phyloP scores from a whole-genome alignment of 768 basidiomycete species.

The Lyophyllum semitale region DNA sequence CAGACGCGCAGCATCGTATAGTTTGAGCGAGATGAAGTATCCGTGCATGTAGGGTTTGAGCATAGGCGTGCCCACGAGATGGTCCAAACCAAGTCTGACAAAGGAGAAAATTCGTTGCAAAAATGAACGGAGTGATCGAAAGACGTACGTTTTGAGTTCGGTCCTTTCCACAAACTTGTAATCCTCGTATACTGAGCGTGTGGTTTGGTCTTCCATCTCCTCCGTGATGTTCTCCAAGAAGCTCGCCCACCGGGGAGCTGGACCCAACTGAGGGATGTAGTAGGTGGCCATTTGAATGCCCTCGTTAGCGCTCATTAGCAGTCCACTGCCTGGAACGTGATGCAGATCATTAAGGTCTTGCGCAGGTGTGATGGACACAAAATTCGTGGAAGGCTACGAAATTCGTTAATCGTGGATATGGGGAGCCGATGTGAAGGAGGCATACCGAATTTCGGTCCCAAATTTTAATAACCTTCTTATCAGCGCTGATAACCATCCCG shows the following conservation, averaged over 20 bases:
- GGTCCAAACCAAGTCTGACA: slow-evolving; percentile 85
- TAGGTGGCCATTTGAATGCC: slow-evolving; percentile 95
- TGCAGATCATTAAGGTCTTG: slow-evolving; percentile 89
- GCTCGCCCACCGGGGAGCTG: slow-evolving; percentile 94
- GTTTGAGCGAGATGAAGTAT: slow-evolving; percentile 93
- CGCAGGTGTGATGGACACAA: slow-evolving; percentile 90
- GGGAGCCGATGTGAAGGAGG: slow-evolving; percentile 8
- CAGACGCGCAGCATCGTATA: slow-evolving; percentile 93
- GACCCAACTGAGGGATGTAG: slow-evolving; percentile 94
- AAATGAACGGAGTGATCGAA: slow-evolving; percentile 2
- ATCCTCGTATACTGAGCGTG: slow-evolving; percentile 85
- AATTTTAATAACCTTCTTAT: slow-evolving; percentile 96
- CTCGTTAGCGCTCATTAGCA: slow-evolving; percentile 92
- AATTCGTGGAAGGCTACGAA: slow-evolving; percentile 77
- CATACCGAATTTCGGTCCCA: slow-evolving; percentile 88
- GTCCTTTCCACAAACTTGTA: slow-evolving; percentile 93
- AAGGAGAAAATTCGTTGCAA: slow-evolving; percentile 4
- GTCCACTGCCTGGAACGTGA: slow-evolving; percentile 85
- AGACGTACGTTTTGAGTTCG: slow-evolving; percentile 80
- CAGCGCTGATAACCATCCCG: slow-evolving; percentile 87
- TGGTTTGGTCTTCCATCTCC: slow-evolving; percentile 91
- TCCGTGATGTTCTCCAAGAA: slow-evolving; percentile 99
- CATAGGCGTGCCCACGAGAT: slow-evolving; percentile 90
- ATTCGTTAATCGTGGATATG: slow-evolving; percentile 6
- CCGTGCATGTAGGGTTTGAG: slow-evolving; percentile 99